Evolutionary conservation across 2,329 filamentous ascomycete species (phyloP).

Genomic region (Cercospora sp.): DNA sequence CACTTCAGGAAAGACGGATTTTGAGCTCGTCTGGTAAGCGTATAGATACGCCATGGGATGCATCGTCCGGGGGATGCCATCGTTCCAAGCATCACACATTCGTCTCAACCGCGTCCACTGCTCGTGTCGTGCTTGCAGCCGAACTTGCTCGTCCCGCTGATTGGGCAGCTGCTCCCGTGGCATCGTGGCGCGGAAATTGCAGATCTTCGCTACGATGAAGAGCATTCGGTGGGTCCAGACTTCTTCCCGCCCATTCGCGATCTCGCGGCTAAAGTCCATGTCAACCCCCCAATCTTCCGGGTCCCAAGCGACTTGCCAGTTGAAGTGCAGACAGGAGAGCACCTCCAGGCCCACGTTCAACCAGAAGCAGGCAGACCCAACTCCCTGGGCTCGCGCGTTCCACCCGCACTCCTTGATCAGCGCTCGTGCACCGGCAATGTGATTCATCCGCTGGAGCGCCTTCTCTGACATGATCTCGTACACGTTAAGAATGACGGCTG

Average conservation of each 20-base stretch:
- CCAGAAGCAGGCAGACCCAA: slow-evolving; percentile 91
- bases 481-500: slow-evolving; percentile 84
- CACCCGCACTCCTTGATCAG: slow-evolving; percentile 88
- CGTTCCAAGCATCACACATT: slow-evolving; percentile 83
- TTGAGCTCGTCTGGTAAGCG: slow-evolving; percentile 64
- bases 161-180: slow-evolving; percentile 56
- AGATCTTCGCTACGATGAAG: slow-evolving; percentile 83
- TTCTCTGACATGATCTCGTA: slow-evolving; percentile 91
- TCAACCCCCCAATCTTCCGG: slow-evolving; percentile 88
- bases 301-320: slow-evolving; percentile 84
- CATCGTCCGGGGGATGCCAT: slow-evolving; percentile 79
- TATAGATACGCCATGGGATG: slow-evolving; percentile 77
- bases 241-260: slow-evolving; percentile 68
- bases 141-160: slow-evolving; percentile 63
- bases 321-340: slow-evolving; percentile 82
- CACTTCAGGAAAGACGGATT: slow-evolving; percentile 80
- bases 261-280: slow-evolving; percentile 65
- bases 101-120: slow-evolving; percentile 80
- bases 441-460: slow-evolving; percentile 78
- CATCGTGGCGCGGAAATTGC: slow-evolving; percentile 76
- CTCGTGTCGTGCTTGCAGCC: slow-evolving; percentile 63
- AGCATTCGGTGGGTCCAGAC: slow-evolving; percentile 86
- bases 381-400: slow-evolving; percentile 75
- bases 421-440: slow-evolving; percentile 80
- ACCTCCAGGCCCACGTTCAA: slow-evolving; percentile 88